Percentiles rank a stretch among this genome's conserved stretches.
Conservation (phyloP, 148 eudicot species). For the Camellia sinensis region DNA sequence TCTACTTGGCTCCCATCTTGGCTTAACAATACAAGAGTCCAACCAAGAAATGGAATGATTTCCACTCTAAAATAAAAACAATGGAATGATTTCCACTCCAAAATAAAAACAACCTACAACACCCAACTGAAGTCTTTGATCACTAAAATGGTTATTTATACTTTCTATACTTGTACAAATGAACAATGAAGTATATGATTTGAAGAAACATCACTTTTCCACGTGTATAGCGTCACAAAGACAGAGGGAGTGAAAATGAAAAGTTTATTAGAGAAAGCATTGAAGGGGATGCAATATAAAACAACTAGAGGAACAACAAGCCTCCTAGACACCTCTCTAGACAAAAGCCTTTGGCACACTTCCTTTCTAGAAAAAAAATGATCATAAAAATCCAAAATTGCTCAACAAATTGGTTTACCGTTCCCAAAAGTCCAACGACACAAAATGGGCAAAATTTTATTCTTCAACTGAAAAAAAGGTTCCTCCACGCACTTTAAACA, state of each 20-base stretch:
- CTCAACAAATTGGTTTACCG: not conserved
- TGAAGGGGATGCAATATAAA: not conserved
- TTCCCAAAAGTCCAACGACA: not conserved
- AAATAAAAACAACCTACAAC: not conserved
- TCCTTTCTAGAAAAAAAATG: not conserved
- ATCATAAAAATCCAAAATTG: not conserved
- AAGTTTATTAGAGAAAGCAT: not conserved
- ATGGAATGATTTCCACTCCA: no score
- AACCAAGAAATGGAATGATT: not conserved
- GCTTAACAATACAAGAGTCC: not conserved
- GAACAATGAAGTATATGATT: not conserved
- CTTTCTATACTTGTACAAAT: not conserved
- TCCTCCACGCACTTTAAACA: constrained; percentile 4
- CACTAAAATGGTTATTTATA: not conserved
- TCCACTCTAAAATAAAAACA: not conserved
- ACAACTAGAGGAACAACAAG: not conserved
- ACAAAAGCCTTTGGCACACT: not conserved
- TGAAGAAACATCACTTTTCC: not conserved
- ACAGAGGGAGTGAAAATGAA: not conserved
- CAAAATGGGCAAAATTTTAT: not conserved
- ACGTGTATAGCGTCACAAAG: not conserved
- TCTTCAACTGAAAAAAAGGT: not conserved
- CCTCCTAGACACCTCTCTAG: not conserved
- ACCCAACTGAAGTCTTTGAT: not conserved
- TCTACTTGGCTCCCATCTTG: not conserved